These are phyloP conservation scores for Eucalyptus pauciflora DNA, from an alignment of 345 rosid species.

Conservation along the genomic window DNA sequence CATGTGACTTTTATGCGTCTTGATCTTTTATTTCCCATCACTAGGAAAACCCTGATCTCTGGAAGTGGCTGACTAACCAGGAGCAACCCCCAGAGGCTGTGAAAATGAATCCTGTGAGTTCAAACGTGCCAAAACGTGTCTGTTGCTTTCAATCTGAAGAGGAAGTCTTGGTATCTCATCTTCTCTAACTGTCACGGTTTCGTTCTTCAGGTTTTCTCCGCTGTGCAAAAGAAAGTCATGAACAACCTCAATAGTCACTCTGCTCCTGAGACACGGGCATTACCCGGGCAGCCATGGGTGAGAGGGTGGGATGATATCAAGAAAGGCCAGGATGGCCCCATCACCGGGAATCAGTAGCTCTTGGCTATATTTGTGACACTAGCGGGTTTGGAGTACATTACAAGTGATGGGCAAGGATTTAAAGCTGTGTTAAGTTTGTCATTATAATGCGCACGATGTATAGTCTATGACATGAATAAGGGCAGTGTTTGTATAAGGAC, in stretches of 20 bases:
- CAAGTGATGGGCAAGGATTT: not conserved
- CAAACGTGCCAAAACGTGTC: not conserved
- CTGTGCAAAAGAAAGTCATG: conserved; percentile 56
- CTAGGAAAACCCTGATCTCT: conserved; percentile 93
- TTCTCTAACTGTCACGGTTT: not conserved
- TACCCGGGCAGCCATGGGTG: conserved; percentile 61
- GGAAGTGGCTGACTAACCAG: conserved; percentile 91
- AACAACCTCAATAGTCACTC: conserved; percentile 46
- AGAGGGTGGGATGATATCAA: conserved; percentile 74
- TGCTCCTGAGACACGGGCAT: conserved; percentile 43
- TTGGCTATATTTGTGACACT: not conserved
- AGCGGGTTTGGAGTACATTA: not conserved
- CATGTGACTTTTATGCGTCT: not conserved
- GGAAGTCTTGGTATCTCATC: not conserved
- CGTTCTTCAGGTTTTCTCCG: conserved; percentile 48
- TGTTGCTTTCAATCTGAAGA: not conserved
- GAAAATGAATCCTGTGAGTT: conserved; percentile 55
- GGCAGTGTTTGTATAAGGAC: not conserved
- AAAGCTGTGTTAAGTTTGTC: not conserved
- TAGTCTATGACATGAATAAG: not conserved
- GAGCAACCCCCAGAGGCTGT: conserved; percentile 85
- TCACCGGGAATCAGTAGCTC: conserved; percentile 47
- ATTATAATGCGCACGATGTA: not conserved
- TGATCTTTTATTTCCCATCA: not conserved
- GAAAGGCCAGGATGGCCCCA: conserved; percentile 35